phyloP scores from a whole-genome alignment of 176 grass and related monocot genomes.

The Triticum urartu region DNA sequence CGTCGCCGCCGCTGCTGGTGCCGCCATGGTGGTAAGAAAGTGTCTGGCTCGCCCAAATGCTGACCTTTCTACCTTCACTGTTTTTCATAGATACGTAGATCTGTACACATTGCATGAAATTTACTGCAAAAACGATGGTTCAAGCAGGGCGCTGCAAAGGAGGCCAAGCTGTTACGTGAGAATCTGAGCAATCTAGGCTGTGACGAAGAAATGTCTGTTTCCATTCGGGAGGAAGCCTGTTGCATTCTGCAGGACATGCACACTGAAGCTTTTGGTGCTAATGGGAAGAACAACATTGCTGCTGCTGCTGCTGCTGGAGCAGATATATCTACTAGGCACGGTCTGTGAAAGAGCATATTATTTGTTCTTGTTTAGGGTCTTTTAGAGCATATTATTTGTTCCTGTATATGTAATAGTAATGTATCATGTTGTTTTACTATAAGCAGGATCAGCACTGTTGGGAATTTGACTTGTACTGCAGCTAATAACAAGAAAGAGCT shows the following conservation, averaged over 20 bases:
- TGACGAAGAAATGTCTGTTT: background rate
- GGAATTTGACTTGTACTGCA: background rate
- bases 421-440: background rate
- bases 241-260: background rate
- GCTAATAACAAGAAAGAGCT: no score
- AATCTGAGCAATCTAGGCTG: background rate
- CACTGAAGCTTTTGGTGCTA: background rate
- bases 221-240: background rate
- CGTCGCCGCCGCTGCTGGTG: background rate
- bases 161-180: background rate
- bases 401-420: background rate
- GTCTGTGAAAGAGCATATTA: background rate
- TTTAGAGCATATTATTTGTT: background rate
- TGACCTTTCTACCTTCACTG: background rate
- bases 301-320: background rate
- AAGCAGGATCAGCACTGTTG: background rate
- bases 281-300: background rate
- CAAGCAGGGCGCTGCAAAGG: background rate
- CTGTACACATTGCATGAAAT: background rate
- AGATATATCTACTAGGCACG: background rate
- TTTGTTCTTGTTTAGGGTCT: background rate
- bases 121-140: background rate
- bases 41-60: background rate
- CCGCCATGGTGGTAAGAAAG: background rate
- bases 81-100: background rate